These are phyloP conservation scores for Inga laurina DNA, from an alignment of 306 rosid genomes.

Conservation along the genomic window DNA sequence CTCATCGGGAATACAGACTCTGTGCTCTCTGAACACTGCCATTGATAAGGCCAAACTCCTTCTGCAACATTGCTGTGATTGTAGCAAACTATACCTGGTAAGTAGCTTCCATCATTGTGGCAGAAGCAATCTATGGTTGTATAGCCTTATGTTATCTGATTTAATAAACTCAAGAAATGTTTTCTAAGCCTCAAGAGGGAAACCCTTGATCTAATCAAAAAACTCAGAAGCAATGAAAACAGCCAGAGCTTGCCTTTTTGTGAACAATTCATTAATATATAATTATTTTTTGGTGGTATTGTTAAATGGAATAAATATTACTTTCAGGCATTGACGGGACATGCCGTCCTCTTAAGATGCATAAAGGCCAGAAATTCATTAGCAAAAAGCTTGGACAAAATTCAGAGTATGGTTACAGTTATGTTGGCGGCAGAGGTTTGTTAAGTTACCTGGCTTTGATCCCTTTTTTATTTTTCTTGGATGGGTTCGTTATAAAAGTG, in stretches of 20 bases:
- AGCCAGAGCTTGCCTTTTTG: slow-evolving; percentile 17
- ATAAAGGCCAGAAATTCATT: slow-evolving; percentile 48
- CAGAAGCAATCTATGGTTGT: slow-evolving; percentile 2
- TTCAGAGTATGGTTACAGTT: slow-evolving; percentile 68
- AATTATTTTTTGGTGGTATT: too few species aligned
- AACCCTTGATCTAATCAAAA: background rate
- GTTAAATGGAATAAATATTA: slow-evolving; percentile 7
- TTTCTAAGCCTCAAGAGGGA: too few species aligned
- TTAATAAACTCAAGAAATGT: background rate
- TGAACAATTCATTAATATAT: background rate
- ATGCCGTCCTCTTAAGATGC: slow-evolving; percentile 60
- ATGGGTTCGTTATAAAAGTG: background rate
- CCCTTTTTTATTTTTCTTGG: background rate
- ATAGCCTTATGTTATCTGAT: slow-evolving; percentile 15
- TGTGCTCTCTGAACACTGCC: slow-evolving; percentile 52
- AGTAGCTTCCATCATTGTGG: slow-evolving; percentile 36
- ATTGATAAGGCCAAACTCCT: slow-evolving; percentile 58
- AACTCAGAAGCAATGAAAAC: background rate
- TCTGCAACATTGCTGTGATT: slow-evolving; percentile 65
- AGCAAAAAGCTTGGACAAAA: slow-evolving; percentile 55
- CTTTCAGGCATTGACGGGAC: slow-evolving; percentile 79
- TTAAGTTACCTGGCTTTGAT: slow-evolving; percentile 19
- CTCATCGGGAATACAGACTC: slow-evolving; percentile 64
- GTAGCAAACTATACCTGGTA: slow-evolving; percentile 89
- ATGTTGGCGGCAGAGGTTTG: slow-evolving; percentile 71